A percentile compares a stretch with the other conserved stretches of the same genome.
phyloP scores from a whole-genome alignment of 2,329 filamentous ascomycete species.

The Cadophora malorum region DNA sequence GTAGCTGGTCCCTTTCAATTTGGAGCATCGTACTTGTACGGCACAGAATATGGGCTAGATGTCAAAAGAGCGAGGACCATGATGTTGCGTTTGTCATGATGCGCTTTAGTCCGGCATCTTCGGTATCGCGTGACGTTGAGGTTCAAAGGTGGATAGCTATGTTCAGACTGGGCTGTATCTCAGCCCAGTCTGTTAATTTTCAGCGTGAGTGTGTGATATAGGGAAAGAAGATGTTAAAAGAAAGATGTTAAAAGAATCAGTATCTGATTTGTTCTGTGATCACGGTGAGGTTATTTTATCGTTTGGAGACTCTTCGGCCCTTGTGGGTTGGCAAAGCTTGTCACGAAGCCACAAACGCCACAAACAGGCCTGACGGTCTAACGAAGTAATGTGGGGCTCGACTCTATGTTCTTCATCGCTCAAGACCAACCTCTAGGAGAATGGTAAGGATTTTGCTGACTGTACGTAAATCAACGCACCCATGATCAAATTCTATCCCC shows the following conservation, averaged over 20 bases:
- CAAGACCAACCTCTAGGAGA: too few relatives aligned
- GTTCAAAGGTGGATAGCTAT: background rate
- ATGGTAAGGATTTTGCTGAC: too few relatives aligned
- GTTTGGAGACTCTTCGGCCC: constrained; percentile 1
- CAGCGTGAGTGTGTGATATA: too few relatives aligned
- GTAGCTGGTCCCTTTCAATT: too few relatives aligned
- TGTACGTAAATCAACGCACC: too few relatives aligned
- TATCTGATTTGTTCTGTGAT: too few relatives aligned
- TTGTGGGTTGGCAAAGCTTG: constrained; percentile 15
- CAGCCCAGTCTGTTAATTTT: background rate
- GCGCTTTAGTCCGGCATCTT: background rate
- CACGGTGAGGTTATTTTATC: background rate
- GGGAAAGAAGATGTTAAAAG: background rate
- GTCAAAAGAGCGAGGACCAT: background rate
- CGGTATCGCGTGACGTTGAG: background rate
- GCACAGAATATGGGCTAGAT: background rate
- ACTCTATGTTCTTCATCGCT: too few relatives aligned
- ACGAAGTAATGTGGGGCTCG: too few relatives aligned
- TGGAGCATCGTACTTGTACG: background rate
- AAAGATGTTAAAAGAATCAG: too few relatives aligned
- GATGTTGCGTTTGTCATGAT: background rate
- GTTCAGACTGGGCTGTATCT: background rate
- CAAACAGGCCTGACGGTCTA: background rate
- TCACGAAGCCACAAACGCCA: constrained; percentile 6
- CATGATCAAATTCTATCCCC: too few relatives aligned